Conservation (phyloP, 768 basidiomycete species). For the Hysterangium stoloniferum region DNA sequence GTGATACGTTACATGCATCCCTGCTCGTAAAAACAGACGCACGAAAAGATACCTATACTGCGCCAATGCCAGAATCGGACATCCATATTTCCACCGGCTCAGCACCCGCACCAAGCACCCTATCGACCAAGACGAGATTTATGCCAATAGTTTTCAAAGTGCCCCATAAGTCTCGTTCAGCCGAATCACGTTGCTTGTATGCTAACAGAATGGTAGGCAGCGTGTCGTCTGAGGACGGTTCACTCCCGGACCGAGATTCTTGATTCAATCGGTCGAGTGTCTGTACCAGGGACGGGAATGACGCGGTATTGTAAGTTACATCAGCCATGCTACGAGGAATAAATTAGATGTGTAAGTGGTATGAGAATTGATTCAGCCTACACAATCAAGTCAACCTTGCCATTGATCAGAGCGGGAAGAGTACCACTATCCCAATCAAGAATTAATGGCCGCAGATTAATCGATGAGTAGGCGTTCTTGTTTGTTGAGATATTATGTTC, state of each 20-base stretch:
- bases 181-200: slow-evolving; percentile 79
- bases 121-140: slow-evolving; percentile 46
- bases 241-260: slow-evolving; percentile 20
- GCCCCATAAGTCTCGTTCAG: slow-evolving; percentile 70
- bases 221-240: not conserved
- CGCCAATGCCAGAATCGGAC: too few species aligned
- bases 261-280: slow-evolving; percentile 50
- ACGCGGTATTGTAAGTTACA: slow-evolving; percentile 84
- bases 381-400: slow-evolving; percentile 56
- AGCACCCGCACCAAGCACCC: slow-evolving; percentile 51
- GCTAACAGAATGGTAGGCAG: slow-evolving; percentile 58
- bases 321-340: slow-evolving; percentile 70
- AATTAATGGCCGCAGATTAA: slow-evolving; percentile 25
- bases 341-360: not conserved
- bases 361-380: slow-evolving; percentile 29
- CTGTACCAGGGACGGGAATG: slow-evolving; percentile 69
- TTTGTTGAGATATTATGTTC: slow-evolving; percentile 51
- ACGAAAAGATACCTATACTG: too few species aligned
- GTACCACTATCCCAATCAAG: slow-evolving; percentile 73
- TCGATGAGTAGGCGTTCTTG: slow-evolving; percentile 32
- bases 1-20: too few species aligned
- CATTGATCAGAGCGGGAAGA: slow-evolving; percentile 38
- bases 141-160: slow-evolving; percentile 47
- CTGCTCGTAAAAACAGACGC: too few species aligned
- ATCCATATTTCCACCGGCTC: slow-evolving; percentile 68